phyloP scores from a whole-genome alignment of 306 rosid species.

The Amphicarpaea edgeworthii region DNA sequence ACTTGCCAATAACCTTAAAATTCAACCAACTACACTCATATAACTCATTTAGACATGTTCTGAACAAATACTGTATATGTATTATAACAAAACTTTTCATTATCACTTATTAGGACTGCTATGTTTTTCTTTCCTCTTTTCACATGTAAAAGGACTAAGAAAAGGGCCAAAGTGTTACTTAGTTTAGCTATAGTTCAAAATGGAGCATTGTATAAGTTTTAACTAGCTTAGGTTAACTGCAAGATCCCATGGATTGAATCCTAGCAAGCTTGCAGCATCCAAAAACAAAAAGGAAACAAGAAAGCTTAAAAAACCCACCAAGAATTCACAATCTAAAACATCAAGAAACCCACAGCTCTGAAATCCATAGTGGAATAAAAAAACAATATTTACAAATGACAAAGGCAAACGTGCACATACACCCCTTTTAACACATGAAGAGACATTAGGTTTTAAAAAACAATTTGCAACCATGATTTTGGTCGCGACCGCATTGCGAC shows the following conservation, averaged over 20 bases:
- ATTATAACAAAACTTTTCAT: too few relatives aligned
- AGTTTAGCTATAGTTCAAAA: too few relatives aligned
- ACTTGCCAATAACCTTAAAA: conserved; percentile 16
- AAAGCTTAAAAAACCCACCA: not conserved
- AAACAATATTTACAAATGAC: not conserved
- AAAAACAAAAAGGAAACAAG: not conserved
- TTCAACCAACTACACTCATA: not conserved
- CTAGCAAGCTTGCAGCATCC: not conserved
- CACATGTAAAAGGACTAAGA: too few relatives aligned
- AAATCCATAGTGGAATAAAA: not conserved
- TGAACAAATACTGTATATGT: too few relatives aligned
- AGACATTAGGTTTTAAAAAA: not conserved
- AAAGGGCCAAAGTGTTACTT: too few relatives aligned
- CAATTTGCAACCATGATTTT: not conserved
- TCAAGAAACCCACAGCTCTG: not conserved
- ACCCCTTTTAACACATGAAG: not conserved
- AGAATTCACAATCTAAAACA: conserved; percentile 2
- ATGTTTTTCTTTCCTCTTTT: too few relatives aligned
- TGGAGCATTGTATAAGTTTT: too few relatives aligned
- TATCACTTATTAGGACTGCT: too few relatives aligned
- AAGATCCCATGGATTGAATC: not conserved
- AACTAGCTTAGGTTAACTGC: too few relatives aligned
- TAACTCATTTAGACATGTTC: too few relatives aligned
- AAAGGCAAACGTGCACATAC: not conserved
- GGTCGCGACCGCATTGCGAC: not conserved